phyloP scores from a whole-genome alignment of 139 green algal genomes.

The Chlamydomonas incerta region DNA sequence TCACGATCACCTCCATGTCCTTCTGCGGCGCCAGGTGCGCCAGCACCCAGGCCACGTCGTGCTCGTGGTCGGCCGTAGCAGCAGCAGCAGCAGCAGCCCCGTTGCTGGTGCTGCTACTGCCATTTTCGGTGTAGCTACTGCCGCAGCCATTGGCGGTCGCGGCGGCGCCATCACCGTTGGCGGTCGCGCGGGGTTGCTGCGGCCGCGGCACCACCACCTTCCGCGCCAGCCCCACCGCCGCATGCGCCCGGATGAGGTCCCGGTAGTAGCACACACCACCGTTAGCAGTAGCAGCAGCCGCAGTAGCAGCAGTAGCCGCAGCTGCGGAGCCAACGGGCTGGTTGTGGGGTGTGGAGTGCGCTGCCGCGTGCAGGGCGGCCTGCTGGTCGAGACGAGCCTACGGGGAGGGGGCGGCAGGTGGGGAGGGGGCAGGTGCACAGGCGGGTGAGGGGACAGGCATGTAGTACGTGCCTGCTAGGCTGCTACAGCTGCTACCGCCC shows the following conservation, averaged over 20 bases:
- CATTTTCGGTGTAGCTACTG: too few species aligned
- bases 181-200: too few species aligned
- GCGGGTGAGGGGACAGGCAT: background rate
- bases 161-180: too few species aligned
- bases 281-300: too few species aligned
- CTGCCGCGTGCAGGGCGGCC: background rate
- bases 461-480: too few species aligned
- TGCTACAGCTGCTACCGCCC: too few species aligned
- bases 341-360: too few species aligned
- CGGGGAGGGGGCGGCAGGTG: too few species aligned
- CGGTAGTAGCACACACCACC: conserved; percentile 13
- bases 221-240: conserved; percentile 47
- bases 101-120: background rate
- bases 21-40: conserved; percentile 66
- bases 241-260: conserved; percentile 57
- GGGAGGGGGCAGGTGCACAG: background rate
- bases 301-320: too few species aligned
- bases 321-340: too few species aligned
- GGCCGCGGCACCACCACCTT: background rate
- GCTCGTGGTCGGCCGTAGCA: background rate
- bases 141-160: too few species aligned
- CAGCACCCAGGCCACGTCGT: conserved; percentile 19
- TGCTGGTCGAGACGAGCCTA: background rate
- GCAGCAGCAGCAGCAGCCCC: background rate
- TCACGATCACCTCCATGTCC: conserved; percentile 73